These are phyloP conservation scores for Pythium dissimile DNA, from an alignment of 352 stramenopile genomes.

Conservation along the genomic window DNA sequence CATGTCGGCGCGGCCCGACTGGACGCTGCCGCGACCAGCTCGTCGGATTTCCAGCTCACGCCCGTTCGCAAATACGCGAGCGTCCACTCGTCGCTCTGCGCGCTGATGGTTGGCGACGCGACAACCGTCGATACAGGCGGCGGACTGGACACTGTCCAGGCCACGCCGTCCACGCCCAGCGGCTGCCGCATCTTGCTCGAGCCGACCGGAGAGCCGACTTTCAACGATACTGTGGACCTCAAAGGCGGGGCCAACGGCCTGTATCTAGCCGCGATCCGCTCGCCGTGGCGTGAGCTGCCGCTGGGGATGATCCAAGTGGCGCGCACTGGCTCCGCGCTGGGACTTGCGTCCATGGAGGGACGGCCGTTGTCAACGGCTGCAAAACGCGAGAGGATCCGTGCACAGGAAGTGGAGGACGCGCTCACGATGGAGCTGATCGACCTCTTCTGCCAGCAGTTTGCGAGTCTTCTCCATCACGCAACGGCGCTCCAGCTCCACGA, in stretches of 20 bases:
- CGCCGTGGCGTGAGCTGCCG: slow-evolving; percentile 38
- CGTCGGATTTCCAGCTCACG: slow-evolving; percentile 14
- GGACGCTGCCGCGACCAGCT: slow-evolving; percentile 8
- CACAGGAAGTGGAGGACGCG: slow-evolving; percentile 46
- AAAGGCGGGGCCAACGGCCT: slow-evolving; percentile 47
- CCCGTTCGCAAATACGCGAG: slow-evolving; percentile 61
- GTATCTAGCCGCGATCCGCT: slow-evolving; percentile 56
- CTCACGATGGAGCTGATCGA: slow-evolving; percentile 53
- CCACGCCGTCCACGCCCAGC: background rate
- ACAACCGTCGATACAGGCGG: too few species aligned
- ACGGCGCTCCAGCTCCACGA: slow-evolving; percentile 47
- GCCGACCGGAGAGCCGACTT: slow-evolving; percentile 44
- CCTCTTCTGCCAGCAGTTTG: slow-evolving; percentile 53
- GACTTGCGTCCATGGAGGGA: background rate
- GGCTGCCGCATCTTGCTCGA: slow-evolving; percentile 35
- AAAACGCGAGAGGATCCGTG: slow-evolving; percentile 33
- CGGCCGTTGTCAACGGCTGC: slow-evolving; percentile 11
- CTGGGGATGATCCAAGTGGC: slow-evolving; percentile 71
- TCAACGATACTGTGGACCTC: slow-evolving; percentile 74
- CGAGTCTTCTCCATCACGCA: slow-evolving; percentile 53
- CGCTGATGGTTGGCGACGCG: slow-evolving; percentile 23
- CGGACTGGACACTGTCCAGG: too few species aligned
- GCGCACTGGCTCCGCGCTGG: slow-evolving; percentile 18
- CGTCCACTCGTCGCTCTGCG: slow-evolving; percentile 56
- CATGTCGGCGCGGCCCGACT: slow-evolving; percentile 36